Conservation (phyloP, 2,329 filamentous ascomycete species). For the Penicillium griseofulvum region DNA sequence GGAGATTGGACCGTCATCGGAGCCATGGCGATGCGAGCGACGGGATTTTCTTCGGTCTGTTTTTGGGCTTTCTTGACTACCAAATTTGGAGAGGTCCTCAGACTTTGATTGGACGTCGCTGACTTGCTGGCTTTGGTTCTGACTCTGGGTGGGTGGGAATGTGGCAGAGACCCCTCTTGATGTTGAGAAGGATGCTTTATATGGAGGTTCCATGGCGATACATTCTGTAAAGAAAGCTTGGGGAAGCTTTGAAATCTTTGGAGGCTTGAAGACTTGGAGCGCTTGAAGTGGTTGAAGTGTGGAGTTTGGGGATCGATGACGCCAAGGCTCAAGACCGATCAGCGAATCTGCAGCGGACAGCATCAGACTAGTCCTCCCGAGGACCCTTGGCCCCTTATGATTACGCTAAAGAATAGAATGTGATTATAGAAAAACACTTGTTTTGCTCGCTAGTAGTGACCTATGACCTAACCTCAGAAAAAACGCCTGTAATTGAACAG, state of each 20-base stretch:
- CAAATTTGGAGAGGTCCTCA: not conserved
- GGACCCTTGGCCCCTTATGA: not conserved
- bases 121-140: not conserved
- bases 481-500: slow-evolving; percentile 17
- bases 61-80: not conserved
- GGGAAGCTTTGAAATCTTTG: not conserved
- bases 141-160: slow-evolving; percentile 11
- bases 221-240: slow-evolving; percentile 1
- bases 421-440: slow-evolving; percentile 6
- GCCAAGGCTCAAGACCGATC: slow-evolving; percentile 1
- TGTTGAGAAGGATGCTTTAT: slow-evolving; percentile 16
- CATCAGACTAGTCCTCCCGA: not conserved
- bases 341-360: not conserved
- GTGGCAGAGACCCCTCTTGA: slow-evolving; percentile 20
- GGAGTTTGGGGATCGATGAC: slow-evolving; percentile 7
- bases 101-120: not conserved
- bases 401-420: not conserved
- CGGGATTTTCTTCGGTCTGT: not conserved
- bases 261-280: not conserved
- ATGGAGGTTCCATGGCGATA: slow-evolving; percentile 17
- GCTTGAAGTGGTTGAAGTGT: not conserved
- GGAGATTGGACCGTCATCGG: slow-evolving; percentile 1
- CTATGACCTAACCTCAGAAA: slow-evolving; percentile 15
- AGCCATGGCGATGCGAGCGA: not conserved
- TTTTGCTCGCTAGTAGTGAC: slow-evolving; percentile 10